Evolutionary conservation across 2,329 filamentous ascomycete genomes (phyloP).

Genomic region (Apiospora pterosperma): DNA sequence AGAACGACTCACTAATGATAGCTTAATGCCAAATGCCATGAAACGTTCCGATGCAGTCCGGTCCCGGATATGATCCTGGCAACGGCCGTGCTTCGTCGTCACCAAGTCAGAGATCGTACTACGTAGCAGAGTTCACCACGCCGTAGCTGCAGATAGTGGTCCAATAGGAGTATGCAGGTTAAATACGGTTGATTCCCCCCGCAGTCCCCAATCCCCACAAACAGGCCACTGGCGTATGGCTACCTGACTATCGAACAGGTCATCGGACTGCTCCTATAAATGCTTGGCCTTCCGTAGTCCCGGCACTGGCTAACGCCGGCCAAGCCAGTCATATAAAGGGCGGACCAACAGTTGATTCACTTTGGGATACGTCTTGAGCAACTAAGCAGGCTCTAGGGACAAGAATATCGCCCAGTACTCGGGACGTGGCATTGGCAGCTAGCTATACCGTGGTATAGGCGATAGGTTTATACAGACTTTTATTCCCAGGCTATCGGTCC

Average conservation of each 20-base stretch:
- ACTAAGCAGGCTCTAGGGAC: background rate
- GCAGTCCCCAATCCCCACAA: conserved; percentile 1
- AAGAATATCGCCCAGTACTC: background rate
- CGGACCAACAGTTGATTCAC: background rate
- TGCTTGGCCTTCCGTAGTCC: background rate
- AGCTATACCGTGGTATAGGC: background rate
- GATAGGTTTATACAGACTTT: background rate
- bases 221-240: background rate
- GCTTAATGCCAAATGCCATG: background rate
- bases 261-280: background rate
- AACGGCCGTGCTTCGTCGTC: background rate
- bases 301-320: background rate
- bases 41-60: background rate
- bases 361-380: background rate
- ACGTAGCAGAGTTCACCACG: background rate
- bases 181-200: conserved; percentile 16
- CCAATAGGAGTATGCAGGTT: conserved; percentile 14
- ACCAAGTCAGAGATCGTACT: background rate
- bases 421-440: background rate
- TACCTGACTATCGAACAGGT: conserved; percentile 7
- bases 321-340: background rate
- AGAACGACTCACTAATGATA: too few species aligned
- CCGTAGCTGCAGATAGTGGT: background rate
- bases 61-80: background rate
- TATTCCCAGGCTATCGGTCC: background rate